Evolutionary conservation across 371 early-diverging fungal genomes (phyloP), one percentile per base, ranked within the genome.

Genomic region (Saksenaea vasiformis): DNA sequence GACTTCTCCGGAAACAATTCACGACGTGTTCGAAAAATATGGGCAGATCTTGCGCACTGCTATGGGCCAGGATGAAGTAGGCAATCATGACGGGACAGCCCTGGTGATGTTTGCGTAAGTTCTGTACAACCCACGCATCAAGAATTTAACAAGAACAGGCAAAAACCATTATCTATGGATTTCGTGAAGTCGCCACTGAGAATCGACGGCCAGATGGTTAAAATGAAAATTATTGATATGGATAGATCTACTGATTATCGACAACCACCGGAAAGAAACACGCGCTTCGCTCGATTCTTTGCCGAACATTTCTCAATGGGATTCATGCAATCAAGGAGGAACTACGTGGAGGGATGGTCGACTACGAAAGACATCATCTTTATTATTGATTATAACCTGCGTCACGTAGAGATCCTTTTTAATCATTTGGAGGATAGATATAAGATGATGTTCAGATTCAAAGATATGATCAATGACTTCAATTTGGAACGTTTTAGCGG

Each of bases 301-400:
- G 51, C 51, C 11, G 22, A 17, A 22, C 3, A 22, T 8, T 62
- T 73, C 17, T 65, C 65, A 5, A 60, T 78, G 27, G 78, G 78
- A 0, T 64, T 66, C 2, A 58, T 75, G 28, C 36, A 53, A 1
- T 51, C 61, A 0, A 65, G 65, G 3, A 41, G 34, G 2, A 56
- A 58, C 1, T 75, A 70, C 58, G 57, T 67, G 34, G 65, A 64
- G 24, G 74, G 76, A 57, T 77, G 76, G 72, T n/a, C 22, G 0
- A 71, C 71, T 1, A 14, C 27, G 7, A 47, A 64, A 15, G 57
- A 70, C 28, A 68, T 77, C 37, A 63, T 54, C 14, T 64, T 74
- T 43, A 63, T 68, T 14, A 55, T 77, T 47, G 69, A 77, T 36
- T 56, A 68, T 17, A 37, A 60, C 14, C 61, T 69, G 2, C 68